These are phyloP conservation scores for Bothriochloa decipiens DNA, from an alignment of 176 grass and related monocot genomes.

Conservation along the genomic window DNA sequence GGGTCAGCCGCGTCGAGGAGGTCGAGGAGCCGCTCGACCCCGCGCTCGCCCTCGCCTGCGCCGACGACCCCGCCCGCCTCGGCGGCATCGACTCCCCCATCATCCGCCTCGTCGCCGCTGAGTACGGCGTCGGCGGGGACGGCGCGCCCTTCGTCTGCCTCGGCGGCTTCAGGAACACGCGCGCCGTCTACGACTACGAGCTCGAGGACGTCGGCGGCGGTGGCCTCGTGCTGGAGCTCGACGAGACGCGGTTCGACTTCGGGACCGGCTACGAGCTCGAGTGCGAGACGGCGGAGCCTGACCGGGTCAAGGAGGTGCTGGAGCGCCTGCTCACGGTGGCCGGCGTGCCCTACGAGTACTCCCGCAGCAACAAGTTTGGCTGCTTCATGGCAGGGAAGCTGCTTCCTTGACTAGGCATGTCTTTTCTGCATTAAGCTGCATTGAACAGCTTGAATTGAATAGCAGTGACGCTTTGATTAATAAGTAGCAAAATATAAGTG, in stretches of 20 bases:
- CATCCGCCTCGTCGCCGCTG: slow-evolving; percentile 61
- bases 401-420: background rate
- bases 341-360: slow-evolving; percentile 3
- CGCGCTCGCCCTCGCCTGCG: slow-evolving; percentile 69
- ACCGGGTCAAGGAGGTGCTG: background rate
- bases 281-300: background rate
- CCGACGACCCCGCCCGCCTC: slow-evolving; percentile 60
- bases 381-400: slow-evolving; percentile 1
- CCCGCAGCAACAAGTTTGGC: background rate
- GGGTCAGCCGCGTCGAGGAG: slow-evolving; percentile 88
- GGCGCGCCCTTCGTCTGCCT: slow-evolving; percentile 59
- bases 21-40: slow-evolving; percentile 77
- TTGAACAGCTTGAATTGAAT: background rate
- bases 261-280: background rate
- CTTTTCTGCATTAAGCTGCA: background rate
- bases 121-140: slow-evolving; percentile 56
- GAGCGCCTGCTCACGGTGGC: slow-evolving; percentile 9
- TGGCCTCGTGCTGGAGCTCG: background rate
- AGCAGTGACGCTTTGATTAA: no score
- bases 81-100: slow-evolving; percentile 58
- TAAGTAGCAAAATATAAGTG: no score
- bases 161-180: slow-evolving; percentile 85
- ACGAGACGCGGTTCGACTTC: background rate
- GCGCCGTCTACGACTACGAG: slow-evolving; percentile 55
- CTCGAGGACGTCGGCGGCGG: background rate